Evolutionary conservation across 495 filamentous ascomycete species (phyloP).

Genomic region (Podospora bellae-mahoneyi): DNA sequence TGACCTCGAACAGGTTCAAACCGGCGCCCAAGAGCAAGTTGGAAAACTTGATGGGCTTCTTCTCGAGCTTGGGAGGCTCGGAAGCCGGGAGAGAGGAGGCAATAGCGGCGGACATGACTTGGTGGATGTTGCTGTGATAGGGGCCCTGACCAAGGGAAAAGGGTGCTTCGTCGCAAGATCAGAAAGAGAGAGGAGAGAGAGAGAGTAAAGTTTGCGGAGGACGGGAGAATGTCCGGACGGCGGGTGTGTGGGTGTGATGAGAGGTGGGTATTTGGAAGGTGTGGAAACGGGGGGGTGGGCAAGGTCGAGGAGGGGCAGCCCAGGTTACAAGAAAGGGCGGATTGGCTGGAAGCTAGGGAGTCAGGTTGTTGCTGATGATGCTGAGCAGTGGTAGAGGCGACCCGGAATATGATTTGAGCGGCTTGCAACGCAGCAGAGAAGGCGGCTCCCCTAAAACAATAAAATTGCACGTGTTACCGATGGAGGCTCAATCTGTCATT

Average conservation of each 20-base stretch:
- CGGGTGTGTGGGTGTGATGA: not conserved
- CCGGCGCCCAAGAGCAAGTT: slow-evolving; percentile 95
- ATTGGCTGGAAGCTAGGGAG: not conserved
- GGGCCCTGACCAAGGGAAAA: slow-evolving; percentile 91
- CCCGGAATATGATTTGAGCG: slow-evolving; percentile 6
- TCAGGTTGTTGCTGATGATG: not conserved
- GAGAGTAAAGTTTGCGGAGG: slow-evolving; percentile 14
- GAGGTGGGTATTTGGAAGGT: slow-evolving; percentile 10
- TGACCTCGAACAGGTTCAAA: slow-evolving; percentile 93
- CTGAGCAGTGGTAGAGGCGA: not conserved
- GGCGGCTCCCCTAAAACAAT: slow-evolving; percentile 15
- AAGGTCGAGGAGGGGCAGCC: slow-evolving; percentile 6
- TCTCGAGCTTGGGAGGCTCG: slow-evolving; percentile 65
- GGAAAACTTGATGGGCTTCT: slow-evolving; percentile 99
- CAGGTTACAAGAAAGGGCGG: not conserved
- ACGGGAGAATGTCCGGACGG: not conserved
- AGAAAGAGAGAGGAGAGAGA: slow-evolving; percentile 22
- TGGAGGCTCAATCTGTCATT: slow-evolving; percentile 13
- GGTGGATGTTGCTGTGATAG: slow-evolving; percentile 48
- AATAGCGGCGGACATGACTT: slow-evolving; percentile 58
- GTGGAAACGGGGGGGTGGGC: slow-evolving; percentile 13
- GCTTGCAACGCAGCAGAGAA: not conserved
- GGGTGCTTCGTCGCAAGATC: slow-evolving; percentile 72
- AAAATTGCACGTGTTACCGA: slow-evolving; percentile 40
- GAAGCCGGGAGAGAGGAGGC: slow-evolving; percentile 50